A percentile compares a stretch with the other conserved stretches of the same genome.
Conservation (phyloP, 495 filamentous ascomycete genomes). For the Parathielavia hyrcaniae region DNA sequence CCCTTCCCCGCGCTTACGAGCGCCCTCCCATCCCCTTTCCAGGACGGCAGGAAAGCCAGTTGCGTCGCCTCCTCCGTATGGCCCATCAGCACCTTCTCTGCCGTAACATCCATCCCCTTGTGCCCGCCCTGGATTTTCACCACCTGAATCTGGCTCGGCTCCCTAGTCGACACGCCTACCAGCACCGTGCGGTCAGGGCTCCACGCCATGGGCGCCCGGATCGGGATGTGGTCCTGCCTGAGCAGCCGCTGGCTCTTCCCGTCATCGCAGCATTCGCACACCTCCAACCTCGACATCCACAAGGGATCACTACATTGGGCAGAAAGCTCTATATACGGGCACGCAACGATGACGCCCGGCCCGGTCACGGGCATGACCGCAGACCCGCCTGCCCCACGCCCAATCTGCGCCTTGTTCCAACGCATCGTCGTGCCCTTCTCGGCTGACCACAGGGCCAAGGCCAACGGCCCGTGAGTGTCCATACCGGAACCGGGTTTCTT, state of each 20-base stretch:
- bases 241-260: neutral
- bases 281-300: conserved; percentile 10
- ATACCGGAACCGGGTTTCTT: neutral
- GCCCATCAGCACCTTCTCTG: conserved; percentile 3
- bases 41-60: conserved; percentile 17
- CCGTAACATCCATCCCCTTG: neutral
- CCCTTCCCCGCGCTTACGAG: conserved; percentile 25
- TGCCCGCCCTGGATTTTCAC: neutral
- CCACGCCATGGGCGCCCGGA: conserved; percentile 21
- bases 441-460: conserved; percentile 6
- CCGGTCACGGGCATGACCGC: neutral
- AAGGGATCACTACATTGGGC: neutral
- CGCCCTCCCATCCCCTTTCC: conserved; percentile 5
- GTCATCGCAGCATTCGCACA: conserved; percentile 9
- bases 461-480: neutral
- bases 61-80: conserved; percentile 26
- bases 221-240: conserved; percentile 10
- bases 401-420: neutral
- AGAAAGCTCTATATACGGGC: neutral
- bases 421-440: neutral
- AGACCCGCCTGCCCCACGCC: conserved; percentile 7
- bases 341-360: conserved; percentile 6
- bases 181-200: conserved; percentile 16
- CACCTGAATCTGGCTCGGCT: conserved; percentile 17
- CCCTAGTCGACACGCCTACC: conserved; percentile 13